phyloP scores from a whole-genome alignment of 495 filamentous ascomycete species.

The Daldinia concentrica region DNA sequence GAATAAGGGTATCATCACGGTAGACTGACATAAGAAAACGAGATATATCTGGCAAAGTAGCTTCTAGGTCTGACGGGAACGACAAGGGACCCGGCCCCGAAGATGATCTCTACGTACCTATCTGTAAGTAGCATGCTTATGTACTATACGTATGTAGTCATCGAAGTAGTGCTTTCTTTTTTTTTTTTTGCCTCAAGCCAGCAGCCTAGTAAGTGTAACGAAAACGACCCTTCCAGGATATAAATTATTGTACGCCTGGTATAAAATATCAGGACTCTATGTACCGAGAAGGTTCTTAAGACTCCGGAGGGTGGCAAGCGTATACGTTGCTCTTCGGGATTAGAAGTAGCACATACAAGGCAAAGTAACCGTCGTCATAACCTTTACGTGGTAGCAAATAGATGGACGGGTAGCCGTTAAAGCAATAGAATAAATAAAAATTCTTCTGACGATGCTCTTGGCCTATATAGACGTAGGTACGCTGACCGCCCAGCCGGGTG shows the following conservation, averaged over 20 bases:
- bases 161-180: constrained; percentile 31
- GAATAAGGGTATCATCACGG: constrained; percentile 37
- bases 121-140: constrained; percentile 26
- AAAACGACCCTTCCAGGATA: constrained; percentile 23
- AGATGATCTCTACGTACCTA: constrained; percentile 7
- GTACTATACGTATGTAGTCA: constrained; percentile 5
- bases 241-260: background rate
- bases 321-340: constrained; percentile 24
- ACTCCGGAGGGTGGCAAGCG: constrained; percentile 1
- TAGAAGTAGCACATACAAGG: constrained; percentile 22
- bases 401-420: constrained; percentile 24
- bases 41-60: constrained; percentile 19
- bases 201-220: constrained; percentile 26
- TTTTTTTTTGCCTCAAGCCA: constrained; percentile 6
- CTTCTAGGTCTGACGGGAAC: constrained; percentile 31
- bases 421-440: background rate
- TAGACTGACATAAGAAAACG: constrained; percentile 29
- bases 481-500: constrained; percentile 35
- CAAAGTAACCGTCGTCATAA: constrained; percentile 13
- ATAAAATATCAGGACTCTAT: constrained; percentile 16
- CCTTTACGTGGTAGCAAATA: constrained; percentile 13
- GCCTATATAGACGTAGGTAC: constrained; percentile 21
- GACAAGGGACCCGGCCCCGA: constrained; percentile 5
- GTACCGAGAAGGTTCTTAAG: constrained; percentile 17
- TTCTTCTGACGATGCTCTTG: background rate